Evolutionary conservation across 2,329 filamentous ascomycete genomes (phyloP).

Genomic region (Chalara sp.): DNA sequence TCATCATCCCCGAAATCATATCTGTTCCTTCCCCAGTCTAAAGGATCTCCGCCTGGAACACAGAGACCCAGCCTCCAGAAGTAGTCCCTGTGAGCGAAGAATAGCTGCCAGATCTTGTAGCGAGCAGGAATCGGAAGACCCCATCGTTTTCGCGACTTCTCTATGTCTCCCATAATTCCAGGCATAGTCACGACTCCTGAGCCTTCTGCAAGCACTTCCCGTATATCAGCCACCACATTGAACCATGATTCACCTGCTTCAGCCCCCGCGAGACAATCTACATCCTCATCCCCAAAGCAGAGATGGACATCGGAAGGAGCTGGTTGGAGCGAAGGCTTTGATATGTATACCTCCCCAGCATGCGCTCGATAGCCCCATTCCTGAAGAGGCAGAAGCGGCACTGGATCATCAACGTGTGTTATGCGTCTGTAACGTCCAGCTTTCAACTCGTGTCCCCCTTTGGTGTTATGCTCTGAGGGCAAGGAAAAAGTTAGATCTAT

Average conservation of each 20-base stretch:
- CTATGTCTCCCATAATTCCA: conserved; percentile 1
- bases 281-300: conserved; percentile 68
- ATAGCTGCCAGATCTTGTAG: conserved; percentile 81
- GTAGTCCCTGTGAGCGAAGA: conserved; percentile 93
- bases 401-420: conserved; percentile 81
- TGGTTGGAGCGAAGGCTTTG: conserved; percentile 63
- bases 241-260: conserved; percentile 13
- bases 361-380: conserved; percentile 89
- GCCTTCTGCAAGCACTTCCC: conserved; percentile 17
- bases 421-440: conserved; percentile 59
- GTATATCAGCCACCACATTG: background rate
- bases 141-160: conserved; percentile 19
- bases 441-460: background rate
- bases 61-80: conserved; percentile 92
- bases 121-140: conserved; percentile 31
- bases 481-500: conserved; percentile 16
- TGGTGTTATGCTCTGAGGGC: conserved; percentile 4
- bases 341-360: conserved; percentile 80
- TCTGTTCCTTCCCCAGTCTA: background rate
- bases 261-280: conserved; percentile 58
- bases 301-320: conserved; percentile 58
- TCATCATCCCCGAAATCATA: background rate
- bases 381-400: conserved; percentile 75
- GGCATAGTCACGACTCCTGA: conserved; percentile 35
- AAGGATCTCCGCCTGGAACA: conserved; percentile 44